A percentile compares a stretch with the other conserved stretches of the same genome.
These are phyloP conservation scores for Camillea tinctor DNA, from an alignment of 2,329 filamentous ascomycete genomes.

Conservation along the genomic window DNA sequence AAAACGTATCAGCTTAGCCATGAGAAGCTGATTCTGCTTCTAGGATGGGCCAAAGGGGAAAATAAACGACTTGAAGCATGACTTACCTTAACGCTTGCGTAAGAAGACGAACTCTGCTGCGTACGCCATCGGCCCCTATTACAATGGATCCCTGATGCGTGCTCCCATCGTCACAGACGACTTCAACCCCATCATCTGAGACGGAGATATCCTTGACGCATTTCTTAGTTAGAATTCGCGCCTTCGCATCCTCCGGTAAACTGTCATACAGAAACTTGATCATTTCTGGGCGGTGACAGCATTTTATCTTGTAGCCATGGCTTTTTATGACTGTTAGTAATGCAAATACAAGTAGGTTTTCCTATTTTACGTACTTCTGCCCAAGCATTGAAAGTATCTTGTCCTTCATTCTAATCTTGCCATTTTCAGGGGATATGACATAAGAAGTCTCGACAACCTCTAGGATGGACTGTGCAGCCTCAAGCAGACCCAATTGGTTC, in stretches of 20 bases:
- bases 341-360: background rate
- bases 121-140: conserved; percentile 42
- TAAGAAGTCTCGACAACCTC: conserved; percentile 2
- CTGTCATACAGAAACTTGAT: conserved; percentile 20
- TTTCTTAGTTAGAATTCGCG: conserved; percentile 13
- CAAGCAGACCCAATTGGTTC: conserved; percentile 21
- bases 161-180: conserved; percentile 35
- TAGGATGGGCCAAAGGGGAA: too few species aligned
- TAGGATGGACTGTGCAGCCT: conserved; percentile 5
- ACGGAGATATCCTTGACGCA: conserved; percentile 24
- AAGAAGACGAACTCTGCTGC: conserved; percentile 33
- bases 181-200: conserved; percentile 23
- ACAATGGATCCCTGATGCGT: conserved; percentile 37
- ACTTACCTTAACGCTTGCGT: conserved; percentile 28
- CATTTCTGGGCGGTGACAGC: conserved; percentile 21
- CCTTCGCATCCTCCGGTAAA: conserved; percentile 17
- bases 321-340: conserved; percentile 9
- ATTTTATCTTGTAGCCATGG: conserved; percentile 20
- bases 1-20: too few species aligned
- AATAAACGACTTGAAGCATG: too few species aligned
- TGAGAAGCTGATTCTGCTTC: too few species aligned
- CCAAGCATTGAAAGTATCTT: background rate
- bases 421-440: conserved; percentile 12
- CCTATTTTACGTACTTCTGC: conserved; percentile 7
- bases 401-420: background rate